A percentile compares a stretch with the other conserved stretches of the same genome.
Conservation (phyloP, 768 basidiomycete species). For the Termitomyces sp. region DNA sequence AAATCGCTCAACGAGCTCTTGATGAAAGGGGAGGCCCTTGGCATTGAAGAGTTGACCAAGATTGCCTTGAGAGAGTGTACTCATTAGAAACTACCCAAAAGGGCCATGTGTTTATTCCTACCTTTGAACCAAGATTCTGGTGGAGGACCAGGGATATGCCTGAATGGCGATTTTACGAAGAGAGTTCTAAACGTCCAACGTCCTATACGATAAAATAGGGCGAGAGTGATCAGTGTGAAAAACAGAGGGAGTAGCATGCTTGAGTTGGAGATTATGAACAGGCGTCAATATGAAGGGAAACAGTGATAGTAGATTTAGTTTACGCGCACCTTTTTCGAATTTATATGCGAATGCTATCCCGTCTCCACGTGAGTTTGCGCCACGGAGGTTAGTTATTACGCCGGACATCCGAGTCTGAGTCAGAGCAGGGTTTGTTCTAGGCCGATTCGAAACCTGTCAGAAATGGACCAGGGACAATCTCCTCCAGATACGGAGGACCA, state of each 20-base stretch:
- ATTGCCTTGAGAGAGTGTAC: constrained; percentile 30
- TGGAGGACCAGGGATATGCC: constrained; percentile 29
- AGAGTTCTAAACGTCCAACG: constrained; percentile 7
- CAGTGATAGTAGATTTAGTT: not conserved
- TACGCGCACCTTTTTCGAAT: not conserved
- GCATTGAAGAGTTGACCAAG: constrained; percentile 39
- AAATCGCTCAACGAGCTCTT: constrained; percentile 31
- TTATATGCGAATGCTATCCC: constrained; percentile 1
- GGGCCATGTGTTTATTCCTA: not conserved
- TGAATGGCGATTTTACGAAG: constrained; percentile 17
- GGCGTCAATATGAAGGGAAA: not conserved
- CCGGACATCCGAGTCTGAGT: constrained; percentile 2
- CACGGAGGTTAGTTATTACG: not conserved
- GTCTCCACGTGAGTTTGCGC: constrained; percentile 13
- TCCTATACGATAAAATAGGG: constrained; percentile 3
- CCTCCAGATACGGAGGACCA: constrained; percentile 1
- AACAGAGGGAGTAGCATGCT: constrained; percentile 1
- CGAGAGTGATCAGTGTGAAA: not conserved
- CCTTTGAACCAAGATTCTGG: constrained; percentile 32
- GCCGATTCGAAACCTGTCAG: constrained; percentile 4
- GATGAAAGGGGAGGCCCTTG: constrained; percentile 41
- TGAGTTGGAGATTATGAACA: not conserved
- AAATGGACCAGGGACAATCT: not conserved
- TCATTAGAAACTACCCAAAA: not conserved
- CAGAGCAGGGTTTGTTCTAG: not conserved